Base-by-base conservation (phyloP, 2,329 filamentous ascomycete species). In the Teratosphaeriaceae sp. region DNA sequence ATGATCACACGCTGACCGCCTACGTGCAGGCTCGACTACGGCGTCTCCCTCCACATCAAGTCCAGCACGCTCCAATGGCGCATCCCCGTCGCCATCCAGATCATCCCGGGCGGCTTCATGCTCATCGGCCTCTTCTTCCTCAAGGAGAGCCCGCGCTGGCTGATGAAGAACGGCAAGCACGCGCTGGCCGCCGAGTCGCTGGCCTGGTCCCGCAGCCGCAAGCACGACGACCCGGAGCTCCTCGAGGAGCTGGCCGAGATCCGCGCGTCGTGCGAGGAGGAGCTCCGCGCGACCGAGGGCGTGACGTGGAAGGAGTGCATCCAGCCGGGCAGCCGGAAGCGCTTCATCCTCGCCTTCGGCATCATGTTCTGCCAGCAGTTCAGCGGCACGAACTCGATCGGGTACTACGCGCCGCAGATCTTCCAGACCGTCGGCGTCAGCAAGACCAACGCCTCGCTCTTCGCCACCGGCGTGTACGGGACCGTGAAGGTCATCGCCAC, bases 81-180 rank as follows among this genome's bases (percentile, higher is more conserved):
- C 6, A 61, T 75, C 3, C 73, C 73, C 0, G 72, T 76, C 18
- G 71, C 68, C 1, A 60, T 76, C 8, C 73, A 77, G 54, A 70
- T 75, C 42, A 62, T 76, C 1, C 73, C 73, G 0, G 73, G 72
- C 13, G 65, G 64, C 0, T 50, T 75, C n/a, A 67, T 77, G 40
- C 53, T 77, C 8, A 51, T 65, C 3, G 72, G 72, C 1, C 65
- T 76, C 12, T 52, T 73, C 34, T 75, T 75, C 57, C 64, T 74
- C 35, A 73, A 72, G 41, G 73, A 76, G 45, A 71, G 67, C 2
- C 71, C 74, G 1, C 68, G 73, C 15, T 76, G 72, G 71, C 64
- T 76, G n/a, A 68, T 73, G n/a, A 69, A 71, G 51, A 70, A 75
- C 60, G 69, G 69, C 42, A 65, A 67, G 2, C 57, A 68, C 15